Percentiles rank a stretch among this genome's conserved stretches.
Conservation (phyloP, 2,329 filamentous ascomycete genomes). For the Penicillium digitatum region DNA sequence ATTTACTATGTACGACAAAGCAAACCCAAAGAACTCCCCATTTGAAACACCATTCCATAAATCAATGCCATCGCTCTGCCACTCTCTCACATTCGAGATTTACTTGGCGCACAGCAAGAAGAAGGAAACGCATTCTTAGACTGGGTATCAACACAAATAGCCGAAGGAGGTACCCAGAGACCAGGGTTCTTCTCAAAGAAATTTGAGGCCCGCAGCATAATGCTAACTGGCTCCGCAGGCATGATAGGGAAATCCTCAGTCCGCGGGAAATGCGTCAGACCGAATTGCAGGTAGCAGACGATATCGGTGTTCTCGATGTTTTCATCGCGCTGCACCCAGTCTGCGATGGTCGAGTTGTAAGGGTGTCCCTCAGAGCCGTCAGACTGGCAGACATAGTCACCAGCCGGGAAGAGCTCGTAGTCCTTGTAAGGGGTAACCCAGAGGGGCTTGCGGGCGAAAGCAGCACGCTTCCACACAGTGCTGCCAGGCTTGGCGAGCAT, state of each 20-base stretch:
- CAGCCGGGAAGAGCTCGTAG: constrained; percentile 58
- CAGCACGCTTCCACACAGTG: constrained; percentile 55
- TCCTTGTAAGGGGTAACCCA: constrained; percentile 57
- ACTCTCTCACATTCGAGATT: constrained; percentile 18
- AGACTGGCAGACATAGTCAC: constrained; percentile 59
- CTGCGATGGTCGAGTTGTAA: constrained; percentile 44
- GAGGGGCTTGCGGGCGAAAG: constrained; percentile 57
- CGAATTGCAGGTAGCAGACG: constrained; percentile 56
- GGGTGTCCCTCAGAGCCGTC: constrained; percentile 37
- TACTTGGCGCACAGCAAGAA: constrained; percentile 20
- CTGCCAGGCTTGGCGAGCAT: constrained; percentile 50
- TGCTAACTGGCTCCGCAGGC: constrained; percentile 56
- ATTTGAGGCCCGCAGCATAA: constrained; percentile 57
- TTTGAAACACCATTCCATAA: constrained; percentile 3
- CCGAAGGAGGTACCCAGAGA: constrained; percentile 51
- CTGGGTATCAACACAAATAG: constrained; percentile 29
- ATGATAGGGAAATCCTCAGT: constrained; percentile 57
- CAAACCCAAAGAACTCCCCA: neutral
- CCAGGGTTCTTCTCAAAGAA: constrained; percentile 59
- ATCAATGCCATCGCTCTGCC: neutral
- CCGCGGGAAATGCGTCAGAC: constrained; percentile 52
- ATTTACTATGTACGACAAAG: constrained; percentile 13
- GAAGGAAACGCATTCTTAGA: constrained; percentile 27
- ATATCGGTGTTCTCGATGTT: constrained; percentile 54
- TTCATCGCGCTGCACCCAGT: constrained; percentile 45